phyloP scores from a whole-genome alignment of 148 eudicot genomes.

The Agrostemma githago region DNA sequence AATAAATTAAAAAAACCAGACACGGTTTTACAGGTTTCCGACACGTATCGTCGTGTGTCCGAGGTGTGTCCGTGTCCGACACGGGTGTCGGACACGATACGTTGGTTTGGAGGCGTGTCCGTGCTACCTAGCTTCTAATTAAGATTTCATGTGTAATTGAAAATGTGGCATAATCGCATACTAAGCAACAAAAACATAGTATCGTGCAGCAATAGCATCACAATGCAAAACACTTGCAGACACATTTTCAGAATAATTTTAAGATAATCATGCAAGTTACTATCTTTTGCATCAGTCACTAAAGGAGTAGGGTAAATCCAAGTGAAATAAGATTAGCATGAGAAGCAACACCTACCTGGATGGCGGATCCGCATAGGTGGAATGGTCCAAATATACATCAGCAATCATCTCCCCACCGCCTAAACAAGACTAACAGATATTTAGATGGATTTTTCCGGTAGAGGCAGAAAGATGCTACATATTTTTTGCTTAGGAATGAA shows the following conservation, averaged over 20 bases:
- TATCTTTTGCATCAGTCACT: background rate
- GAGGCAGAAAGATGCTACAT: background rate
- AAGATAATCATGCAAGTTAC: background rate
- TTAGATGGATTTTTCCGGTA: conserved; percentile 5
- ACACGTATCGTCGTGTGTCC: too few relatives aligned
- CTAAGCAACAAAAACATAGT: background rate
- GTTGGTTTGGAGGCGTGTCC: too few relatives aligned
- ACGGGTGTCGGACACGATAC: too few relatives aligned
- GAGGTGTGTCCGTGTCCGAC: too few relatives aligned
- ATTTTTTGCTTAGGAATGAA: background rate
- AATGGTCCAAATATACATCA: conserved; percentile 86
- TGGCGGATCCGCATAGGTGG: conserved; percentile 96
- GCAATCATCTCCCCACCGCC: conserved; percentile 99
- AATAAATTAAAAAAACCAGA: too few relatives aligned
- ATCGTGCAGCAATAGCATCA: background rate
- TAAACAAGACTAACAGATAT: conserved; percentile 24
- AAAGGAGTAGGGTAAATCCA: background rate
- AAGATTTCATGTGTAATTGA: background rate
- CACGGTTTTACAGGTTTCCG: too few relatives aligned
- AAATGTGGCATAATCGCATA: background rate
- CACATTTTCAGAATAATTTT: background rate
- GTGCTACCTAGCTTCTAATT: too few relatives aligned
- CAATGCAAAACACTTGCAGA: background rate
- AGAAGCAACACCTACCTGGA: conserved; percentile 54
- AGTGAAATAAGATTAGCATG: background rate